Evolutionary conservation across 768 basidiomycete genomes (phyloP).

Genomic region (Trametes punicea): DNA sequence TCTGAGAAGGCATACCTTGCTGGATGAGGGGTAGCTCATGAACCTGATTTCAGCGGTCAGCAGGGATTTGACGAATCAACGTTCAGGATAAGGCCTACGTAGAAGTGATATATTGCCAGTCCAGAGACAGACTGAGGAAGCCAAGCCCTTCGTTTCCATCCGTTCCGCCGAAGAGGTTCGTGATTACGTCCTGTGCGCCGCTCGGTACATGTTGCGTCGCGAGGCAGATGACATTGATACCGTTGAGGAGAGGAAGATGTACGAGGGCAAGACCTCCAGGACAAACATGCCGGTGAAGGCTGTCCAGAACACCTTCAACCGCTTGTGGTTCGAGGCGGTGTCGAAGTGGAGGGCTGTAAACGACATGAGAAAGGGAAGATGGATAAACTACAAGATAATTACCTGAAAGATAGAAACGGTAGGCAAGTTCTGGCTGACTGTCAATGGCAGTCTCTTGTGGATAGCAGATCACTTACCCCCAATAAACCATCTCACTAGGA

Average conservation of each 20-base stretch:
- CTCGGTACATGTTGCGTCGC: constrained; percentile 48
- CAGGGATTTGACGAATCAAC: neutral
- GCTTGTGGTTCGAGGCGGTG: constrained; percentile 41
- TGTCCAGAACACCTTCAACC: constrained; percentile 50
- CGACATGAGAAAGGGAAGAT: constrained; percentile 18
- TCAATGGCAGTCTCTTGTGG: neutral
- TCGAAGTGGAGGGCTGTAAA: constrained; percentile 50
- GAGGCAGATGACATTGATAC: constrained; percentile 58
- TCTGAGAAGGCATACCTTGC: constrained; percentile 42
- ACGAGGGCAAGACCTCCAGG: constrained; percentile 52
- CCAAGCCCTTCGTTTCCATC: constrained; percentile 69
- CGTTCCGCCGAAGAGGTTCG: constrained; percentile 64
- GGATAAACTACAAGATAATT: neutral
- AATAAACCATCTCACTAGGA: constrained; percentile 64
- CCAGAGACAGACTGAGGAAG: constrained; percentile 56
- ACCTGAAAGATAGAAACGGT: constrained; percentile 62
- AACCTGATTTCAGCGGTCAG: constrained; percentile 21
- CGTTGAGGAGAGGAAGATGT: constrained; percentile 62
- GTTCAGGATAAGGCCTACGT: constrained; percentile 11
- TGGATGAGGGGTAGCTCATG: constrained; percentile 52
- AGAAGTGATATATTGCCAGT: constrained; percentile 66
- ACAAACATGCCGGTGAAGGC: constrained; percentile 50
- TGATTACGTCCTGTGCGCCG: constrained; percentile 46
- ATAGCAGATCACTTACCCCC: constrained; percentile 35
- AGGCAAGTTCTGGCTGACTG: constrained; percentile 44